Evolutionary conservation across 2,329 filamentous ascomycete species (phyloP).

Genomic region (Nothomitra cinnamomea): DNA sequence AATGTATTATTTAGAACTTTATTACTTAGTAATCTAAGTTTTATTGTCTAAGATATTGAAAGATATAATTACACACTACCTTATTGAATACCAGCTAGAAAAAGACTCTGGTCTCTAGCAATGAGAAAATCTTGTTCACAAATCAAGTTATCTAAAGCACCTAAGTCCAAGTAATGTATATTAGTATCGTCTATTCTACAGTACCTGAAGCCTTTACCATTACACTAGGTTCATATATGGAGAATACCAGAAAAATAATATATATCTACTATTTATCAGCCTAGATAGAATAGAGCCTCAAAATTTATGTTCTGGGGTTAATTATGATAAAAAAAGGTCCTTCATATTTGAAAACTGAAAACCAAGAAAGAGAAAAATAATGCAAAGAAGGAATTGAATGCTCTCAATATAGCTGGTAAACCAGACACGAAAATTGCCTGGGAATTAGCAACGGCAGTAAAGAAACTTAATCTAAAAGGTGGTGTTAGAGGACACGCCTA

Average conservation of each 20-base stretch:
- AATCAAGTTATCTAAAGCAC: no score
- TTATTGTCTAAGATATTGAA: no score
- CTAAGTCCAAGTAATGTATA: no score
- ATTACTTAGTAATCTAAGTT: no score
- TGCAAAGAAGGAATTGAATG: constrained; percentile 9
- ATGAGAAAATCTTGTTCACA: no score
- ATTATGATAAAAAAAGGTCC: constrained; percentile 17
- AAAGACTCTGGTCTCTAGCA: no score
- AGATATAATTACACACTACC: no score
- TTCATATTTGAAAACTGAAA: constrained; percentile 12
- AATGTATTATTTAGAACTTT: no score
- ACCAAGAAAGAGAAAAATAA: constrained; percentile 12
- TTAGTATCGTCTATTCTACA: no score
- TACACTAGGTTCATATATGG: not conserved
- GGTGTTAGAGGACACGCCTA: no score
- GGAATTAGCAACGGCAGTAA: constrained; percentile 11
- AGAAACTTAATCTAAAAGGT: constrained; percentile 8
- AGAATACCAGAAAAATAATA: constrained; percentile 6
- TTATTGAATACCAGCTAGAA: no score
- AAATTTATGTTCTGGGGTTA: constrained; percentile 19
- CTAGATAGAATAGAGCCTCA: constrained; percentile 9
- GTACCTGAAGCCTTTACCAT: no score
- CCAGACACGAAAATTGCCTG: constrained; percentile 8
- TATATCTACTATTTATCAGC: constrained; percentile 7
- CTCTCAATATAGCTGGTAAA: constrained; percentile 11